Evolutionary conservation across 2,329 filamentous ascomycete genomes (phyloP), one percentile per base, ranked within the genome.

Genomic region (Fusarium domesticum): DNA sequence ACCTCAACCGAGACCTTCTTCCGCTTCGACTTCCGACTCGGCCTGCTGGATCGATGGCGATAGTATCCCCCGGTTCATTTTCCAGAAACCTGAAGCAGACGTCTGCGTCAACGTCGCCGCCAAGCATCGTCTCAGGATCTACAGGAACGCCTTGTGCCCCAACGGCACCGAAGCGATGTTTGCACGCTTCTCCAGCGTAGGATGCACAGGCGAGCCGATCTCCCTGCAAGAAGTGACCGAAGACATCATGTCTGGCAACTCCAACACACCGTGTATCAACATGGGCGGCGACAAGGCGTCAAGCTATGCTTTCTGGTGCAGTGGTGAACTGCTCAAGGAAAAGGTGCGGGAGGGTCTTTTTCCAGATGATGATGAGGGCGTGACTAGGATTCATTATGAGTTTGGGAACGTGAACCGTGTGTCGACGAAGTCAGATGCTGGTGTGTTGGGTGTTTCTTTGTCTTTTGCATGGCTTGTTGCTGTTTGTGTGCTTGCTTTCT

Each of bases 271-370:
- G 6, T 18, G 37, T 6, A 32, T 35, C 2, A 50, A 42, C 10
- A 44, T 52, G 46, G 46, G 43, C 8, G 42, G 47, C 6, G 35
- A 45, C n/a, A 31, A 40, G 3, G 31, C 32, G 3, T 42, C 36
- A 6, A 47, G 49, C 15, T 52, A 52, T 31, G 31, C 47, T 3
- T 48, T 48, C n/a, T 46, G 43, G 38, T 49, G 49, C 25, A 42
- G 25, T 5, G 46, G 40, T 8, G 35, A 47, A n/a, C 6, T 47
- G 7, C 2, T 20, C 6, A n/a, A 32, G 8, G 34, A 32, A 10
- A 23, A 25, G 25, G 35, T 40, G 3, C 19, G 19, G 2, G 6
- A 42, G 18, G 34, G 32, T 4, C 15, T 50, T 18, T 45, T 42
- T 35, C 30, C 30, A 4, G 38, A 39, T n/a, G 37, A 50, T 2